phyloP scores from a whole-genome alignment of 176 grass and related monocot genomes.

The Puccinellia tenuiflora region DNA sequence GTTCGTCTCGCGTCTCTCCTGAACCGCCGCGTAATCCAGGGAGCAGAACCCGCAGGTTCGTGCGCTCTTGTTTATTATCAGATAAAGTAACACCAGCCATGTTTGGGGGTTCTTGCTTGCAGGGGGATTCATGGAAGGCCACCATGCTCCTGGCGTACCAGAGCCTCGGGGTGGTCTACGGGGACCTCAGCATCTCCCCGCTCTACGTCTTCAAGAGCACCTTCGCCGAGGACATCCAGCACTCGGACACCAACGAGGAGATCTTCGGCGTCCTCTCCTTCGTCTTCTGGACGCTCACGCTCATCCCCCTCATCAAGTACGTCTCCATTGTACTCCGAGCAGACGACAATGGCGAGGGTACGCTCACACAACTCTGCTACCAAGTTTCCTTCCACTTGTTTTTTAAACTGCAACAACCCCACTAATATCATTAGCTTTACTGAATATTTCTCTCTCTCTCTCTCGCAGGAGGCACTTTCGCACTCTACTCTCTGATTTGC shows the following conservation, averaged over 20 bases:
- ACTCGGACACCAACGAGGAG: conserved; percentile 93
- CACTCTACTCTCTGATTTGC: conserved; percentile 91
- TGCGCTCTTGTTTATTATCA: not conserved
- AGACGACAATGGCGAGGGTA: conserved; percentile 98
- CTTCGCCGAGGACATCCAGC: conserved; percentile 95
- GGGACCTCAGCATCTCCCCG: conserved; percentile 93
- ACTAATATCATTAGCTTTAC: too few relatives aligned
- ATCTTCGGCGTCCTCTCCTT: conserved; percentile 95
- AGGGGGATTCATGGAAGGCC: conserved; percentile 89
- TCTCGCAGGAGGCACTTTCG: conserved; percentile 81
- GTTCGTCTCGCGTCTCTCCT: not conserved
- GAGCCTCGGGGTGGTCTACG: conserved; percentile 95
- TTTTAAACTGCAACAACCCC: not conserved
- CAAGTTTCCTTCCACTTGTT: not conserved
- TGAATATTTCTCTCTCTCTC: too few relatives aligned
- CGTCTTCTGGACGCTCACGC: conserved; percentile 97
- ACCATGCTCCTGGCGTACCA: conserved; percentile 90
- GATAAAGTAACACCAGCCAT: not conserved
- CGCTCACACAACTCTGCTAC: not conserved
- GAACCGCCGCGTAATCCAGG: not conserved
- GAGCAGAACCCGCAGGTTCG: too few relatives aligned
- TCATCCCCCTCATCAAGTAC: conserved; percentile 92
- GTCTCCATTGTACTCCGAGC: conserved; percentile 92
- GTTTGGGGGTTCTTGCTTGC: conserved; percentile 25
- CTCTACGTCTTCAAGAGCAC: conserved; percentile 95